These are phyloP conservation scores for Lipomyces kockii DNA, from an alignment of 805 yeast genomes.

Conservation along the genomic window DNA sequence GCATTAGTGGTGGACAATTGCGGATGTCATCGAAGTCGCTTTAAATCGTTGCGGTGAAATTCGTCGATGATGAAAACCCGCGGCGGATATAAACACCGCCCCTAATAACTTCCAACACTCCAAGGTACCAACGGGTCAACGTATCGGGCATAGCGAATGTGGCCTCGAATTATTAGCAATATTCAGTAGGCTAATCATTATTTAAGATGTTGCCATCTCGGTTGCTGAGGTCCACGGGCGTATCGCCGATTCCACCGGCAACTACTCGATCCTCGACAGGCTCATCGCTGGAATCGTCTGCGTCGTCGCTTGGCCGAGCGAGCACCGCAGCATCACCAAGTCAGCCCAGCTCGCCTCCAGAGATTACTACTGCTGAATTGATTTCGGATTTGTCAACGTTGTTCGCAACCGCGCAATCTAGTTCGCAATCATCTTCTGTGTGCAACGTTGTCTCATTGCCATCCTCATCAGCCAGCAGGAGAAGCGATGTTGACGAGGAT, in stretches of 20 bases:
- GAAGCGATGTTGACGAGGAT: constrained; percentile 12
- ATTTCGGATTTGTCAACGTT: constrained; percentile 25
- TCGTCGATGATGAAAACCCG: no score
- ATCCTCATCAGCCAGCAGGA: neutral
- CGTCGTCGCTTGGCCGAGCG: neutral
- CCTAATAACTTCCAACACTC: neutral
- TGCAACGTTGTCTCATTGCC: neutral
- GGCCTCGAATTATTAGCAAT: neutral
- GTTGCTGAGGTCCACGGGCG: neutral
- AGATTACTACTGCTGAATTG: constrained; percentile 19
- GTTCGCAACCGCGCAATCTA: constrained; percentile 1
- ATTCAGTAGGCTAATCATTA: neutral
- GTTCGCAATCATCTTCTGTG: neutral
- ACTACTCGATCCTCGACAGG: neutral
- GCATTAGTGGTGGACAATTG: neutral
- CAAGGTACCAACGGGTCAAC: neutral
- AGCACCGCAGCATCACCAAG: neutral
- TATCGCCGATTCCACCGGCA: neutral
- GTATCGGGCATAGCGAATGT: neutral
- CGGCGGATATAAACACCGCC: neutral
- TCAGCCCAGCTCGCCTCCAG: constrained; percentile 1
- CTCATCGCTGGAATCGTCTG: constrained; percentile 1
- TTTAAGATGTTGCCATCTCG: constrained; percentile 1
- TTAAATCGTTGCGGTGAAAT: no score
- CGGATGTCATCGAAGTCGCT: no score